Evolutionary conservation across 495 filamentous ascomycete species (phyloP).

Genomic region (Talaromyces adpressus): DNA sequence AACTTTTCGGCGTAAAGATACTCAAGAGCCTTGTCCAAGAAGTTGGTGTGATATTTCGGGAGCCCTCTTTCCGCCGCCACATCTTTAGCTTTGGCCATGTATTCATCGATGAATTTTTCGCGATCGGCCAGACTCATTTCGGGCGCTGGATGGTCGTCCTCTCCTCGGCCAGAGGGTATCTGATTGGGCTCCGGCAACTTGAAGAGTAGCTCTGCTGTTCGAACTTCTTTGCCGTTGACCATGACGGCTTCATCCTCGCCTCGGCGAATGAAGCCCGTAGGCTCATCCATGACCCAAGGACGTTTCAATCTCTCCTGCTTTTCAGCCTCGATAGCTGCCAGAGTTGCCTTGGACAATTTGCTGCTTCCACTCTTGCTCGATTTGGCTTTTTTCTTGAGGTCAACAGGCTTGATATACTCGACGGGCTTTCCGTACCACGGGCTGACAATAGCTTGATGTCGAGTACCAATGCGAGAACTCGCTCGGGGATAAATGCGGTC

Average conservation of each 20-base stretch:
- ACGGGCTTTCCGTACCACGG: slow-evolving; percentile 81
- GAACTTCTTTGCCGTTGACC: slow-evolving; percentile 42
- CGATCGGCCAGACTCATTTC: slow-evolving; percentile 33
- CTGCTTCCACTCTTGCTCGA: slow-evolving; percentile 58
- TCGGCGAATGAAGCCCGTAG: slow-evolving; percentile 72
- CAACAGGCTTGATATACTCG: slow-evolving; percentile 79
- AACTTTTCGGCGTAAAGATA: slow-evolving; percentile 66
- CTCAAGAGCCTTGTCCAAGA: slow-evolving; percentile 78
- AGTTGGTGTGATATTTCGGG: slow-evolving; percentile 68
- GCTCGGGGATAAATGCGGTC: slow-evolving; percentile 96
- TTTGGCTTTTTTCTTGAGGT: slow-evolving; percentile 70
- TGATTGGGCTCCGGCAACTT: slow-evolving; percentile 44
- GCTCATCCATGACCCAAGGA: slow-evolving; percentile 91
- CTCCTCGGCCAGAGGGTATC: slow-evolving; percentile 33
- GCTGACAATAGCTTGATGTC: slow-evolving; percentile 82
- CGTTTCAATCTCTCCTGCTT: slow-evolving; percentile 68
- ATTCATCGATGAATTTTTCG: slow-evolving; percentile 59
- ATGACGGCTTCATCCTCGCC: slow-evolving; percentile 63
- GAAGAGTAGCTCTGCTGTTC: slow-evolving; percentile 47
- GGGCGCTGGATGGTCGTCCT: slow-evolving; percentile 37
- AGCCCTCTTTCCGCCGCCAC: slow-evolving; percentile 58
- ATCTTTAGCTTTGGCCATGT: slow-evolving; percentile 60
- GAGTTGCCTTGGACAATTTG: slow-evolving; percentile 70
- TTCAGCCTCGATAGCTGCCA: slow-evolving; percentile 73
- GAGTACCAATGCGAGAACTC: slow-evolving; percentile 83